A percentile compares a stretch with the other conserved stretches of the same genome.
These are phyloP conservation scores for Cafeteria roenbergensis DNA, from an alignment of 108 stramenopile genomes.

Conservation along the genomic window DNA sequence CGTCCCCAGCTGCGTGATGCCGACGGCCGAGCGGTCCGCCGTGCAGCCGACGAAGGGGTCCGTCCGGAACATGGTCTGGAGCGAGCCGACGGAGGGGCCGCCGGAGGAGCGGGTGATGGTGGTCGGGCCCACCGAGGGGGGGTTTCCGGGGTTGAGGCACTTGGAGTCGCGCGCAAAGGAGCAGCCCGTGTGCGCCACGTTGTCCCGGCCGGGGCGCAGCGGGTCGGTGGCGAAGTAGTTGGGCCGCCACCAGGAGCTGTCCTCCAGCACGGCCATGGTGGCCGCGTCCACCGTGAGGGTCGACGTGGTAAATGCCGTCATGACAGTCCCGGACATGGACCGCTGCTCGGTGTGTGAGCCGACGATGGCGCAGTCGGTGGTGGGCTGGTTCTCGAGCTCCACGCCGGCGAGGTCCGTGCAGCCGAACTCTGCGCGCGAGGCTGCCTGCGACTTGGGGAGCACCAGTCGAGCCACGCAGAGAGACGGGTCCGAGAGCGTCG, in stretches of 20 bases:
- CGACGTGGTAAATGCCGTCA: neutral
- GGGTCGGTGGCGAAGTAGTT: neutral
- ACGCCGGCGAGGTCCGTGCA: neutral
- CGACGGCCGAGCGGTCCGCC: neutral
- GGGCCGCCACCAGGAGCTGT: neutral
- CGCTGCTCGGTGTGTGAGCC: slow-evolving; percentile 9
- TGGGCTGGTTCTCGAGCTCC: slow-evolving; percentile 11
- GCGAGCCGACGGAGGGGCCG: neutral
- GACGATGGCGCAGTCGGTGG: neutral
- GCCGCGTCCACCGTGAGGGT: neutral
- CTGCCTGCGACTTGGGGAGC: neutral
- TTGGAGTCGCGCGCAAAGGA: neutral
- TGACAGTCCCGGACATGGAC: neutral
- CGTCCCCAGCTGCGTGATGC: neutral
- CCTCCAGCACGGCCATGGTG: slow-evolving; percentile 4
- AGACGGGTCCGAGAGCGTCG: neutral
- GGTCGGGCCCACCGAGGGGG: neutral
- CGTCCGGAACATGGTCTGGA: neutral
- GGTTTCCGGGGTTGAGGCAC: neutral
- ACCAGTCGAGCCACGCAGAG: neutral
- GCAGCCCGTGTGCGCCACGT: neutral
- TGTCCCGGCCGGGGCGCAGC: neutral
- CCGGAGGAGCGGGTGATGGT: neutral
- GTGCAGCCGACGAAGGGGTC: no score
- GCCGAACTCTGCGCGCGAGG: neutral